These are phyloP conservation scores for Annulohypoxylon stygium DNA, from an alignment of 495 filamentous ascomycete species.

Conservation along the genomic window DNA sequence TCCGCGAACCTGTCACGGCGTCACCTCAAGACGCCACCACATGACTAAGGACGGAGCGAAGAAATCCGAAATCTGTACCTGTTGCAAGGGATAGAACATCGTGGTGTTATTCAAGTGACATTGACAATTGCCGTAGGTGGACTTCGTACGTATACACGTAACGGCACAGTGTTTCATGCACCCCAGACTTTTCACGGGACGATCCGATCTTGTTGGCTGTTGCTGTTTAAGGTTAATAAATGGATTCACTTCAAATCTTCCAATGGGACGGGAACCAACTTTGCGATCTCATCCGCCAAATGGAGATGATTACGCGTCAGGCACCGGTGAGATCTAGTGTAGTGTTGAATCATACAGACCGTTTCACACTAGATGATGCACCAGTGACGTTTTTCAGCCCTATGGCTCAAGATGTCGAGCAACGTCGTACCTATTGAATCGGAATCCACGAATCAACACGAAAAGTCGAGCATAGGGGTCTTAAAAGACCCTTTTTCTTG, in stretches of 20 bases:
- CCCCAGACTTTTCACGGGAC: constrained; percentile 38
- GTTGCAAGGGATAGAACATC: constrained; percentile 8
- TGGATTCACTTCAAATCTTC: constrained; percentile 12
- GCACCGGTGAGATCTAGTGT: constrained; percentile 1
- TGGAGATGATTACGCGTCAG: constrained; percentile 4
- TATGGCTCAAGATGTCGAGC: constrained; percentile 9
- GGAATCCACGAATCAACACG: neutral
- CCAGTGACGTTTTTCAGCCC: constrained; percentile 6
- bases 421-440: constrained; percentile 1
- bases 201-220: constrained; percentile 25
- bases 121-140: constrained; percentile 1
- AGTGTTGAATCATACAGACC: neutral
- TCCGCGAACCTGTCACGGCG: neutral
- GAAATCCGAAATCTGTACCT: neutral
- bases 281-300: constrained; percentile 1
- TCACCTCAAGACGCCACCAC: constrained; percentile 2
- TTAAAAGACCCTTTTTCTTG: neutral
- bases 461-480: neutral
- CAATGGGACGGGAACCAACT: constrained; percentile 16
- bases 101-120: constrained; percentile 1
- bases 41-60: neutral
- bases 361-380: constrained; percentile 6
- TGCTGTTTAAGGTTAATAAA: constrained; percentile 20
- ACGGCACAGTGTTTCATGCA: constrained; percentile 26
- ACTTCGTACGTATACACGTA: neutral